Base-by-base conservation (phyloP, 2,329 filamentous ascomycete genomes). In the Neopestalotiopsis rosae region DNA sequence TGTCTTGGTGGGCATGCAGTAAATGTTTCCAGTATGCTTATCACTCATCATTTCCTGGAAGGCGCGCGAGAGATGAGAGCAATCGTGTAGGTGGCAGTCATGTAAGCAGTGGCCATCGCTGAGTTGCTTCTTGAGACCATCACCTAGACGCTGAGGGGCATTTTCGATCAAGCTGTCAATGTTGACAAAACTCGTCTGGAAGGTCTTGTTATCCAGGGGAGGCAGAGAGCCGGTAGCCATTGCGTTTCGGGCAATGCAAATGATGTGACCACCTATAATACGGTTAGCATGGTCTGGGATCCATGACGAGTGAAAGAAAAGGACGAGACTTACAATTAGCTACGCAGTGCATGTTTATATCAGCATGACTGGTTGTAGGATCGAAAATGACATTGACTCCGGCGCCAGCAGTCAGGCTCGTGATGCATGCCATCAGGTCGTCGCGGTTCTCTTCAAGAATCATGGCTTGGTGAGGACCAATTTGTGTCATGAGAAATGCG, bases 321-420 rank as follows among this genome's bases (percentile, higher is more conserved):
- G 14, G 30, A 5, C 14, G 57, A 1, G 14, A 76, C 80, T 74
- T 76, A 80, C 82, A 77, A 30, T 71, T 74, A 45, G 78, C 76
- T 30, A 84, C 77, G 57, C 81, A 83, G 52, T 76, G 72, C 14
- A 77, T 72, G 67, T 76, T 80, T 3, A 74, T 68, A 2, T 79
- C 76, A 4, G 79, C 65, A 49, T 80, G 72, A 9, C 78, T 73
- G 62, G 80, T 79, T 0, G 84, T 83, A 0, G 85, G 78, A 70
- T 86, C 85, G 65, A 86, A 85, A 1, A 87, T 76, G 3, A 86
- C 69, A 59, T 87, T 82, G 1, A 85, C 79, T 12, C 81, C 80
- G 2, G 69, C 66, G 1, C 72, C 69, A 14, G 69, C 70, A 0
- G 82, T 84, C 20, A 77, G 66, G 0, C 76, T 70, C 32, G 77